Evolutionary conservation across 495 filamentous ascomycete species (phyloP).

Genomic region (Achaetomiella virescens): DNA sequence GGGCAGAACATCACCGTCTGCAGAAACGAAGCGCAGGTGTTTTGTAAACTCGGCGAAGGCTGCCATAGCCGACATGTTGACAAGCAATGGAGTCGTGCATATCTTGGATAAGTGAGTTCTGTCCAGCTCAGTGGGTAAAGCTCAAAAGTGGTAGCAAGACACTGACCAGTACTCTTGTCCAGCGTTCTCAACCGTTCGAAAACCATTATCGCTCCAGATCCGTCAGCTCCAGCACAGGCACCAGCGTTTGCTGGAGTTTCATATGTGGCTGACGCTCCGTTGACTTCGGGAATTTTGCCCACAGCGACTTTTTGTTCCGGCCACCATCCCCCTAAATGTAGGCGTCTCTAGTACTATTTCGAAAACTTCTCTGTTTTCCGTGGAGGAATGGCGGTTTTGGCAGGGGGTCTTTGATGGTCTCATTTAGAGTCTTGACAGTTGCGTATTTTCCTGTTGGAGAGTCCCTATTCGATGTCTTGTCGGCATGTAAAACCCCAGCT

Average conservation of each 20-base stretch:
- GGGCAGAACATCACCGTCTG: slow-evolving; percentile 40
- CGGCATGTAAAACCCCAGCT: too few relatives aligned
- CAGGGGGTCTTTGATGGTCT: not conserved
- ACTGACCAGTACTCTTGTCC: not conserved
- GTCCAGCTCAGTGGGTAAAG: not conserved
- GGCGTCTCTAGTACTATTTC: slow-evolving; percentile 3
- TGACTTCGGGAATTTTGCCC: slow-evolving; percentile 35
- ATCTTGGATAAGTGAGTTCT: slow-evolving; percentile 41
- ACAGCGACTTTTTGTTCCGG: slow-evolving; percentile 35
- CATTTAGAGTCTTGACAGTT: not conserved
- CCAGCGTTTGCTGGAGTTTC: slow-evolving; percentile 34
- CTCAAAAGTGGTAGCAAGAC: not conserved
- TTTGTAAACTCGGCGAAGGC: slow-evolving; percentile 49
- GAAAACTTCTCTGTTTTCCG: slow-evolving; percentile 2
- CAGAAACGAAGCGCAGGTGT: slow-evolving; percentile 33
- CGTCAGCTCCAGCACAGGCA: slow-evolving; percentile 29
- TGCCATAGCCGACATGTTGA: slow-evolving; percentile 41
- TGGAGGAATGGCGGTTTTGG: slow-evolving; percentile 10
- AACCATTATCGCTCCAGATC: slow-evolving; percentile 21
- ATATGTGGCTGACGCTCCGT: slow-evolving; percentile 27
- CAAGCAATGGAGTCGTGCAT: slow-evolving; percentile 50
- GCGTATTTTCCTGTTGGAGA: not conserved
- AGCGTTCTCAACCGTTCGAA: slow-evolving; percentile 29
- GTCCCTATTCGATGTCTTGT: too few relatives aligned
- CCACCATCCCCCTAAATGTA: slow-evolving; percentile 19